These are phyloP conservation scores for Pisolithus thermaeus DNA, from an alignment of 1,284 basidiomycete species.

Conservation along the genomic window DNA sequence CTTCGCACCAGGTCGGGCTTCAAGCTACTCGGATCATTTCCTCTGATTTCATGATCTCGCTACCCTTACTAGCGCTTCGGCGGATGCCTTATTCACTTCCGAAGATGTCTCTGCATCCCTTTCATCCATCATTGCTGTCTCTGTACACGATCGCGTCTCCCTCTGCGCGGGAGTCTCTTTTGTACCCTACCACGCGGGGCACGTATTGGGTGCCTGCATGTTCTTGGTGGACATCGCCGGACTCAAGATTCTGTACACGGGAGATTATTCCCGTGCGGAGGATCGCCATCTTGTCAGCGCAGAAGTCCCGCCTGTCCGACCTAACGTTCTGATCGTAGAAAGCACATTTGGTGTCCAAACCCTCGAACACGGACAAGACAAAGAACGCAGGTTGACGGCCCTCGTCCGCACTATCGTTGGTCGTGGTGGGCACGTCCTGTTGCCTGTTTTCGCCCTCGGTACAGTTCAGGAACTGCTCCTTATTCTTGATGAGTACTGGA, in stretches of 20 bases:
- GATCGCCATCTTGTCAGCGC: slow-evolving; percentile 95
- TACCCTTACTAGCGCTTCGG: slow-evolving; percentile 49
- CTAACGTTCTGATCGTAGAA: slow-evolving; percentile 94
- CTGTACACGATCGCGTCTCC: slow-evolving; percentile 91
- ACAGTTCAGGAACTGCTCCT: slow-evolving; percentile 91
- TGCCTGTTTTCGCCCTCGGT: slow-evolving; percentile 92
- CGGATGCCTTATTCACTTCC: slow-evolving; percentile 81
- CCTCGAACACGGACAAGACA: slow-evolving; percentile 84
- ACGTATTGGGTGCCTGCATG: slow-evolving; percentile 96
- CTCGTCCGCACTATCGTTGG: slow-evolving; percentile 87
- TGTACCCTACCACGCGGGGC: slow-evolving; percentile 95
- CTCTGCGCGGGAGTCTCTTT: slow-evolving; percentile 86
- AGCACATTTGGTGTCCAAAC: slow-evolving; percentile 96
- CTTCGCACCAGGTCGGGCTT: slow-evolving; percentile 78
- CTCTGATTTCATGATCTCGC: background rate
- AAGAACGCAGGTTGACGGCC: slow-evolving; percentile 85
- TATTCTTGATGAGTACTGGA: slow-evolving; percentile 95
- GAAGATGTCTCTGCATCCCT: slow-evolving; percentile 84
- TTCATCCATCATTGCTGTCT: slow-evolving; percentile 86
- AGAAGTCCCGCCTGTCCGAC: slow-evolving; percentile 83
- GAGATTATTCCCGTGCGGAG: slow-evolving; percentile 95
- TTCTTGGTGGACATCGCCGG: slow-evolving; percentile 95
- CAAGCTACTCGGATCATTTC: background rate
- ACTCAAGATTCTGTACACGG: slow-evolving; percentile 90
- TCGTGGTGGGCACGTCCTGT: slow-evolving; percentile 86